These are phyloP conservation scores for Paecilomyces dactylethromorphus DNA, from an alignment of 2,329 filamentous ascomycete genomes.

Conservation along the genomic window DNA sequence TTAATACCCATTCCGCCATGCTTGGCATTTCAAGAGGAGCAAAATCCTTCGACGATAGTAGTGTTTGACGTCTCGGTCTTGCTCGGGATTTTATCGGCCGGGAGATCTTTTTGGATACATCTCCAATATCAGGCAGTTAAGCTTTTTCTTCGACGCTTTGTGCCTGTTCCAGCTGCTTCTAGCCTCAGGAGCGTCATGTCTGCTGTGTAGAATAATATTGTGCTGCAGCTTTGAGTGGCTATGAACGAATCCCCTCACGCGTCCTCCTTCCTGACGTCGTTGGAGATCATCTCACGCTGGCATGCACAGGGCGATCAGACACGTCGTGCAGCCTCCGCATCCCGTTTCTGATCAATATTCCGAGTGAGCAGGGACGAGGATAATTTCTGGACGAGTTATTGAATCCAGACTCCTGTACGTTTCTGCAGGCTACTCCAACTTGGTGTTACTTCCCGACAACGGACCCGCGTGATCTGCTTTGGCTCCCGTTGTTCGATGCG, in stretches of 20 bases:
- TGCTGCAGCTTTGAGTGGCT: too few relatives aligned
- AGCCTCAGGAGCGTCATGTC: neutral
- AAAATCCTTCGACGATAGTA: neutral
- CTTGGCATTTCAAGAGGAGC: neutral
- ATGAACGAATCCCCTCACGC: neutral
- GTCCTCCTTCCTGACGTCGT: too few relatives aligned
- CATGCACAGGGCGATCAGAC: neutral
- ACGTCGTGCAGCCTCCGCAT: neutral
- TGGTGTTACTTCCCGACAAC: neutral
- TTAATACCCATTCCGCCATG: neutral
- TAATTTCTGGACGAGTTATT: too few relatives aligned
- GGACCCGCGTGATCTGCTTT: neutral
- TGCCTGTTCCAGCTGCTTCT: neutral
- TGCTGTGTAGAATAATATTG: neutral
- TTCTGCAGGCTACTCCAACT: neutral
- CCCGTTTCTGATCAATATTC: neutral
- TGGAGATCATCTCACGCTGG: neutral
- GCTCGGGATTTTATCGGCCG: neutral
- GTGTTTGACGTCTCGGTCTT: neutral
- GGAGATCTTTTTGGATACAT: neutral
- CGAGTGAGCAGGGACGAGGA: neutral
- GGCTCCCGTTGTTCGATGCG: neutral
- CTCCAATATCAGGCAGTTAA: neutral
- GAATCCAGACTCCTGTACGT: too few relatives aligned
- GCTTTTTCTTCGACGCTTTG: neutral